Conservation (phyloP, 768 basidiomycete genomes). For the Grammothele lineata region DNA sequence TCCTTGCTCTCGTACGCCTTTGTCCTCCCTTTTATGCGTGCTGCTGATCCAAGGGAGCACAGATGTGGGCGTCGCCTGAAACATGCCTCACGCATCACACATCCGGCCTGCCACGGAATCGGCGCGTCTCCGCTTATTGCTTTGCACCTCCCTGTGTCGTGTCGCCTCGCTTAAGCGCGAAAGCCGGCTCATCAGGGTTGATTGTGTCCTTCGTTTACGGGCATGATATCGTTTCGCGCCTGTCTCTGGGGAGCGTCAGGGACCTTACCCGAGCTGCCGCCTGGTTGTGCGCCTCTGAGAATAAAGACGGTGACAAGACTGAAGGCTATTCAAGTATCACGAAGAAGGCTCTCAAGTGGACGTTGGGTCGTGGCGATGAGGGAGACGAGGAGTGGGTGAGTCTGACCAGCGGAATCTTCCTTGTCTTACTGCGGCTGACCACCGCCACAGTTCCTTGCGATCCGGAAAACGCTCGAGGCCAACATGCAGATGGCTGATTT, state of each 20-base stretch:
- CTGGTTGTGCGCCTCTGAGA: constrained; percentile 76
- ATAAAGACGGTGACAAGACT: constrained; percentile 31
- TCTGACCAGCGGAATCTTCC: not conserved
- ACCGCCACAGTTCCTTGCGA: constrained; percentile 58
- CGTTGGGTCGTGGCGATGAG: constrained; percentile 50
- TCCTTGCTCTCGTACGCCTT: constrained; percentile 65
- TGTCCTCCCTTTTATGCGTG: not conserved
- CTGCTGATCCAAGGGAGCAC: not conserved
- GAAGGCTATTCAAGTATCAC: constrained; percentile 39
- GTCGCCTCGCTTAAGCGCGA: constrained; percentile 54
- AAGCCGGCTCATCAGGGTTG: constrained; percentile 55
- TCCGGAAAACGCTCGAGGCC: constrained; percentile 80
- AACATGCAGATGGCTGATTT: constrained; percentile 72
- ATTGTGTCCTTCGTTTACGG: constrained; percentile 80
- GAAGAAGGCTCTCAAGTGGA: constrained; percentile 52
- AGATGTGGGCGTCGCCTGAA: constrained; percentile 86
- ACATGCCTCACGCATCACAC: constrained; percentile 66
- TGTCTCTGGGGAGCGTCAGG: constrained; percentile 73
- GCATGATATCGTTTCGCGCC: constrained; percentile 73
- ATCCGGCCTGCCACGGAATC: constrained; percentile 64
- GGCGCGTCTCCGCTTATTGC: constrained; percentile 70
- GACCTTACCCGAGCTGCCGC: constrained; percentile 71
- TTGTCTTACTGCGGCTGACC: not conserved
- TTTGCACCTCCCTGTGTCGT: constrained; percentile 78
- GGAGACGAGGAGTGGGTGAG: constrained; percentile 56